Percentiles rank a stretch among this genome's conserved stretches.
Evolutionary conservation across 306 rosid species (phyloP).

Genomic region (Senna tora): DNA sequence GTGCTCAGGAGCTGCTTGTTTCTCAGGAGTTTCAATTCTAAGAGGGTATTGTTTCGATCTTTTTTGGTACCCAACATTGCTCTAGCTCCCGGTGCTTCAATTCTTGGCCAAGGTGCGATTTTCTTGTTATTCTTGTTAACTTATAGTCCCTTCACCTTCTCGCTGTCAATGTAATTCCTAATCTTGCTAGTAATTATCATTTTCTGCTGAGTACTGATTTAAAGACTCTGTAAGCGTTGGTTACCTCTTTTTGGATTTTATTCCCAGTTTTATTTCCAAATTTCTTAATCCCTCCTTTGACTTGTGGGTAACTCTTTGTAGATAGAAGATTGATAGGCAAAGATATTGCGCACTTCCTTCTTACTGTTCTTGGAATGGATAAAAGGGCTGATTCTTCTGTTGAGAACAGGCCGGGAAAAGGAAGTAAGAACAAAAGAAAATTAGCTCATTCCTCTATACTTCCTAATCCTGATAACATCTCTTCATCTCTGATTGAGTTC

Average conservation of each 20-base stretch:
- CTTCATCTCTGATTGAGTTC: slow-evolving; percentile 33
- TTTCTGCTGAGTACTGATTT: slow-evolving; percentile 2
- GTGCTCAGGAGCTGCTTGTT: slow-evolving; percentile 22
- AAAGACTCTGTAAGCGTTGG: slow-evolving; percentile 18
- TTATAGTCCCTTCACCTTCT: neutral
- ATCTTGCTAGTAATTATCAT: neutral
- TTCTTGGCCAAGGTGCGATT: slow-evolving; percentile 36
- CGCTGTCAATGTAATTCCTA: neutral
- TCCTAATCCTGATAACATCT: slow-evolving; percentile 9
- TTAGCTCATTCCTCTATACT: slow-evolving; percentile 32
- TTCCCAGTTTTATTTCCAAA: neutral
- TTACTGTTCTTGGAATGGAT: slow-evolving; percentile 42
- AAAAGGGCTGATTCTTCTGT: slow-evolving; percentile 31
- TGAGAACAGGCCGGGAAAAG: slow-evolving; percentile 34
- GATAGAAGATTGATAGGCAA: slow-evolving; percentile 36
- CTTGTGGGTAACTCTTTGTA: slow-evolving; percentile 18
- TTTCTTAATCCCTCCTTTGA: slow-evolving; percentile 1
- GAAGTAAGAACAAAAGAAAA: slow-evolving; percentile 47
- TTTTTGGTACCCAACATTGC: neutral
- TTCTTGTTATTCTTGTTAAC: neutral
- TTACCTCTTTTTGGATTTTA: slow-evolving; percentile 7
- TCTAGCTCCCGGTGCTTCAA: slow-evolving; percentile 7
- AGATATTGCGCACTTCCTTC: slow-evolving; percentile 19
- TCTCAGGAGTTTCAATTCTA: slow-evolving; percentile 17
- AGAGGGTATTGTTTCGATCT: slow-evolving; percentile 20